Percentiles rank a stretch among this genome's conserved stretches.
Conservation (phyloP, 257 asterid genomes). For the Nicotiana undulata region DNA sequence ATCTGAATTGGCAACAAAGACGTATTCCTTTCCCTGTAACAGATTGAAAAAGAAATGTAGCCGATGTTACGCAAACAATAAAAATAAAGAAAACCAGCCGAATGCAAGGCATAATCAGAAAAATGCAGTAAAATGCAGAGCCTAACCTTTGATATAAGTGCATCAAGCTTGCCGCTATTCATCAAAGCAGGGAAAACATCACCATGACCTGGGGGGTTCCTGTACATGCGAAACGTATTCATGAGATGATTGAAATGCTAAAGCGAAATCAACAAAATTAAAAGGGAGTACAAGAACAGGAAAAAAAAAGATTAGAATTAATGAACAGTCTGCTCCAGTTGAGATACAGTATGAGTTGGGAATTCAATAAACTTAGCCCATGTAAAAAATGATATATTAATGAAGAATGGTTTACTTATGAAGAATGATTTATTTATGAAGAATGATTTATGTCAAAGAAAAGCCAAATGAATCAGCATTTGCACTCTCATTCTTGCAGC, state of each 20-base stretch:
- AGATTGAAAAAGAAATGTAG: background rate
- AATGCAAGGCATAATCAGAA: background rate
- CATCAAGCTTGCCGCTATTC: constrained; percentile 97
- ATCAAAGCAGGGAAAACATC: constrained; percentile 91
- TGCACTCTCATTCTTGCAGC: background rate
- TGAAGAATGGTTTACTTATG: too few species aligned
- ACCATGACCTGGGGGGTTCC: constrained; percentile 99
- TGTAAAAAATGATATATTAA: background rate
- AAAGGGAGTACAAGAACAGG: background rate
- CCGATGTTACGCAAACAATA: background rate
- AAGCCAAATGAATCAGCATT: background rate
- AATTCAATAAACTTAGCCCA: background rate
- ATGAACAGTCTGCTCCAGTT: background rate
- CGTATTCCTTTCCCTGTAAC: constrained; percentile 89
- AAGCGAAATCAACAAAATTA: background rate
- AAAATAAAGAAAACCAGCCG: background rate
- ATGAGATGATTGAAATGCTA: constrained; percentile 4
- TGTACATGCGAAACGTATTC: constrained; percentile 21
- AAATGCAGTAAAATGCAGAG: constrained; percentile 11
- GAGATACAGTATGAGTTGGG: background rate
- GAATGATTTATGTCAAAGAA: background rate
- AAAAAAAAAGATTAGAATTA: background rate
- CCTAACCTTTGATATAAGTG: constrained; percentile 67
- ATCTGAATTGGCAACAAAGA: constrained; percentile 92
- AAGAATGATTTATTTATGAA: background rate